A percentile compares a stretch with the other conserved stretches of the same genome.
phyloP scores from a whole-genome alignment of 345 rosid species.

The Eucalyptus erythrocorys region DNA sequence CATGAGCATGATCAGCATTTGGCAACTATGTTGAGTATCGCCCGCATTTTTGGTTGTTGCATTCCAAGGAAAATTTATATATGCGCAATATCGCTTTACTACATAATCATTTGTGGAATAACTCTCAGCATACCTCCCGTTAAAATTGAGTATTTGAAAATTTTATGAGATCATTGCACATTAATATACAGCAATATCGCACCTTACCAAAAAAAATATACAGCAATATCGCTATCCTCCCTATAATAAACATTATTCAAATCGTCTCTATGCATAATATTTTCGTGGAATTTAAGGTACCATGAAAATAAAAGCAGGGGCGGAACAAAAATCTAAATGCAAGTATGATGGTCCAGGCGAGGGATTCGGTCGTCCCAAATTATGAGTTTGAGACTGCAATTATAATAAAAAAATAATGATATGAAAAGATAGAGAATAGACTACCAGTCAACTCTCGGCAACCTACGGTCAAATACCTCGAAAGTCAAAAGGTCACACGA shows the following conservation, averaged over 20 bases:
- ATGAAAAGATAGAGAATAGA: background rate
- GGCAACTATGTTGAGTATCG: rapidly evolving
- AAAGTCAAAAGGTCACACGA: background rate
- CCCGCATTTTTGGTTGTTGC: background rate
- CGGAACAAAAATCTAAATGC: background rate
- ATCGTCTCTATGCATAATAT: background rate
- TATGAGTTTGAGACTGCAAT: background rate
- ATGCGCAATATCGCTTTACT: background rate
- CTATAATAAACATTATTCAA: background rate
- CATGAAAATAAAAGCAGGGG: background rate
- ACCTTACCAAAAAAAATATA: too few species aligned
- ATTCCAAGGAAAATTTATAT: background rate
- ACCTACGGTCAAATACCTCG: background rate
- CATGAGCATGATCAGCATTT: background rate
- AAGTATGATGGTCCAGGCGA: background rate
- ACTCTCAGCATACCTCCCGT: rapidly evolving
- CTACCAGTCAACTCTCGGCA: background rate
- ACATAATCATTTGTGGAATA: background rate
- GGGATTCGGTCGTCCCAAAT: background rate
- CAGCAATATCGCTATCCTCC: background rate
- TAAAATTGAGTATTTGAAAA: background rate
- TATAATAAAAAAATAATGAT: background rate
- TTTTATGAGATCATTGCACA: background rate
- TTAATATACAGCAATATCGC: background rate
- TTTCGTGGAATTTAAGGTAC: background rate